Evolutionary conservation across 2,329 filamentous ascomycete species (phyloP).

Genomic region (Aspergillus flavus): DNA sequence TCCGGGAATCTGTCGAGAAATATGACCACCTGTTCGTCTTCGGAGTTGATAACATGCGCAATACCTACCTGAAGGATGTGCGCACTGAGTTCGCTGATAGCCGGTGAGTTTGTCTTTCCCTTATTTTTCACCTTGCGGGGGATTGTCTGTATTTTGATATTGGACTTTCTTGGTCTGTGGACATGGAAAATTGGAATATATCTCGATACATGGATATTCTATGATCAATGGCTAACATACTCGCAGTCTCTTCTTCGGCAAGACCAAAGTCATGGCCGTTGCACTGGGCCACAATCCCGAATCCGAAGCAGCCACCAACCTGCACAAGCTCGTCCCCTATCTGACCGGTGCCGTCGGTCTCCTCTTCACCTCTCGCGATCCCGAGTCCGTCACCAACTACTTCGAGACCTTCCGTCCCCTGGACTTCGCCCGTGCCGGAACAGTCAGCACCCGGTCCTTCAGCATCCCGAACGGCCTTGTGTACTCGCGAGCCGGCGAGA

Average conservation of each 20-base stretch:
- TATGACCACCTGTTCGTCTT: conserved; percentile 95
- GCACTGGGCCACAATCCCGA: conserved; percentile 79
- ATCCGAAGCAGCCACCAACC: conserved; percentile 78
- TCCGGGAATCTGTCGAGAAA: conserved; percentile 80
- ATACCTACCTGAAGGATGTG: conserved; percentile 91
- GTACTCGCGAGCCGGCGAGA: conserved; percentile 75
- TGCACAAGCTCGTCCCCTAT: conserved; percentile 69
- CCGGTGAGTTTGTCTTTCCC: conserved; percentile 59
- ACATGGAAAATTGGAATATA: neutral
- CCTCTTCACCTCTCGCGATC: conserved; percentile 80
- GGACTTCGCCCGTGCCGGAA: conserved; percentile 90
- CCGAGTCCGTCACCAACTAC: conserved; percentile 68
- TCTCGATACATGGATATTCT: neutral
- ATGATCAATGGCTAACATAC: neutral
- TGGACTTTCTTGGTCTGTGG: neutral
- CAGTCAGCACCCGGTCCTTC: conserved; percentile 72
- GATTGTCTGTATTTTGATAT: neutral
- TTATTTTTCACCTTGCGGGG: neutral
- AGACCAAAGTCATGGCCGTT: conserved; percentile 98
- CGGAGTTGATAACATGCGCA: conserved; percentile 94
- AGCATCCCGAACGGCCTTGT: conserved; percentile 81
- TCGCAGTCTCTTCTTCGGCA: conserved; percentile 92
- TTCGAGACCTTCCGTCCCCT: conserved; percentile 72
- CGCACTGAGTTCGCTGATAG: conserved; percentile 81
- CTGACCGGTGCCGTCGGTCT: conserved; percentile 84